Evolutionary conservation across 768 basidiomycete species (phyloP), one percentile per base, ranked within the genome.

Genomic region (Cystobasidium ongulense): DNA sequence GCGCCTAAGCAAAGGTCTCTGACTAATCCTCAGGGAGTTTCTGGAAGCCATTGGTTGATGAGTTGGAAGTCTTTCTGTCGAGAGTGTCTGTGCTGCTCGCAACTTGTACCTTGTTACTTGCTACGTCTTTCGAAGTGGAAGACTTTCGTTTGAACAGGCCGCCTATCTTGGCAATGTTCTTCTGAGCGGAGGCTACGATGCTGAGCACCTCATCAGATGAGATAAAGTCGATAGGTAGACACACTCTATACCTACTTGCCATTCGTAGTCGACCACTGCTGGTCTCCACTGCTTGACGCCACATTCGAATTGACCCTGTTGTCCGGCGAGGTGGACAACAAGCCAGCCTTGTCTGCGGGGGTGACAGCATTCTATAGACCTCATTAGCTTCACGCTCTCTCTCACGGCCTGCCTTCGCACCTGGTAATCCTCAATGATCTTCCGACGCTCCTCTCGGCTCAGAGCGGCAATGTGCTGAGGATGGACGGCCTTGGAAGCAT

Each of bases 141-240:
- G 25, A 29, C 57, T 59, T 59, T 15, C 57, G 57, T 59, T 59
- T 59, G 57, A 59, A 59, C 5, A 59, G 57, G 29, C 33, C 33
- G 23, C 57, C 57, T 59, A 59, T 59, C 21, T 59, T 59, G 17
- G 25, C 4, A 29, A 35, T 35, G 29, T 59, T 59, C 29, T 21
- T 4, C 33, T 59, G 57, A 13, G 57, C 25, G 11, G 57, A 59
- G 5, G 21, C 23, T 1, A 29, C 33, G 23, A 59, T 4, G 57
- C 46, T 50, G 7, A 21, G 21, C 4, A 50, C 15, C 18, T 50
- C 8, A n/a, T 50, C 46, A 50, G 18, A 8, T 4, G n/a, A 21
- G 46, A 7, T 8, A 41, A 8, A 7, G 18, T 18, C 39, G 8
- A 18, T 18, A 41, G 7, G 18, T 7, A 41, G 46, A 11, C 7